Base-by-base conservation (phyloP, 225 moss, liverwort and hornwort genomes). In the Bryum argenteum region DNA sequence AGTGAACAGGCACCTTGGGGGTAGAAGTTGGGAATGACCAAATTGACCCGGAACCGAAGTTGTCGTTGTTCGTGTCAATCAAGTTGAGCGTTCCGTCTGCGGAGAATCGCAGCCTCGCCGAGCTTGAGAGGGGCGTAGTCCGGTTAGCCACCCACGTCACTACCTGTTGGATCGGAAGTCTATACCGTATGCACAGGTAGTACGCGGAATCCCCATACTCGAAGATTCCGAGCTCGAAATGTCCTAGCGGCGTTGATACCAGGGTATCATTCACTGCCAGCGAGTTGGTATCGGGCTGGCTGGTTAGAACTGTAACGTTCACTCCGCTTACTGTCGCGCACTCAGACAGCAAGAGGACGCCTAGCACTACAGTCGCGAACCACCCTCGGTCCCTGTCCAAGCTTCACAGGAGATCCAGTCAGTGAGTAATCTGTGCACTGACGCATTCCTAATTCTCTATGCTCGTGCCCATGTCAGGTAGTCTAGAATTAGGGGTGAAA, bases 161-260 rank as follows among this genome's bases (percentile, higher is more conserved):
- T 14, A 8, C 52, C 2, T 21, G 42, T 0, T 54, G 9, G 23
- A 69, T 24, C 4, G 65, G 52, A 2, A 0, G 2, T 1, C 1
- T n/a, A 17, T 65, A 79, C 1, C 65, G 10, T 26, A 75, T 64
- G 8, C 56, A 50, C 1, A 70, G 5, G 11, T 71, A 66, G 0
- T 65, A 17, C 0, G 0, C 1, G 43, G 16, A 8, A 8, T 5
- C 24, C 23, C 2, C 8, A 26, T 52, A 23, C 0, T 10, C 2
- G 42, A 62, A 67, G 8, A 78, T 55, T 0, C 78, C 78, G 0
- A 63, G 47, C 48, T 78, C 68, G 0, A 68, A 48, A 10, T 47
- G 20, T 6, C 59, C 21, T 2, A 9, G 66, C 12, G 47, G 47
- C 5, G 14, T 9, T 8, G 74, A 68, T 2, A 69, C 61, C 10